A percentile compares a stretch with the other conserved stretches of the same genome.
These are phyloP conservation scores for Tylopilus plumbeoviolaceoides DNA, from an alignment of 768 basidiomycete species.

Conservation along the genomic window DNA sequence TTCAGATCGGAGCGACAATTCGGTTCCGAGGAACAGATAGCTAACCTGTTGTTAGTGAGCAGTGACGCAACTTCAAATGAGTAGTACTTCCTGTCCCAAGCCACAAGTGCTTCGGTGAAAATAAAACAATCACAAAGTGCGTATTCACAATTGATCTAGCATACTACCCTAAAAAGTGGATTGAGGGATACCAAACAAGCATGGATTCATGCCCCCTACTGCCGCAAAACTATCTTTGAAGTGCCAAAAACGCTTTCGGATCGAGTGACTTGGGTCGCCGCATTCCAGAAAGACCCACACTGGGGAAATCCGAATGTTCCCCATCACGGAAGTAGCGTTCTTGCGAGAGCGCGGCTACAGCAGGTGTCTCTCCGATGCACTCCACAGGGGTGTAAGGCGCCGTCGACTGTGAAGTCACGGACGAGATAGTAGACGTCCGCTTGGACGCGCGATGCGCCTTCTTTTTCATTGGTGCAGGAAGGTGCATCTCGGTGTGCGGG, in stretches of 20 bases:
- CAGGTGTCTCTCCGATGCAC: slow-evolving; percentile 27
- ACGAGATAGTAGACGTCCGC: slow-evolving; percentile 35
- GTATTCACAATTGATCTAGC: too few species aligned
- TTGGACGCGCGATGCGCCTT: slow-evolving; percentile 24
- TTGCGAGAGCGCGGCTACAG: slow-evolving; percentile 23
- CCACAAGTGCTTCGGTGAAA: too few species aligned
- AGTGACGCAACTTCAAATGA: too few species aligned
- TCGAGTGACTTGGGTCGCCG: slow-evolving; percentile 34
- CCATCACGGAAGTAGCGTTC: slow-evolving; percentile 31
- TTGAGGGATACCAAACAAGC: neutral
- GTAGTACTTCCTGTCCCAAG: too few species aligned
- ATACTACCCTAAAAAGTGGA: too few species aligned
- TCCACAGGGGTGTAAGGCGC: slow-evolving; percentile 36
- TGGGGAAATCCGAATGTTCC: slow-evolving; percentile 33
- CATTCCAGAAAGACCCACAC: slow-evolving; percentile 33
- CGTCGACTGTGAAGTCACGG: slow-evolving; percentile 43
- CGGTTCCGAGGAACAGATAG: too few species aligned
- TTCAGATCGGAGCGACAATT: too few species aligned
- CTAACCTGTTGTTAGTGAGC: too few species aligned
- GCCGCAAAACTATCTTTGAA: slow-evolving; percentile 6
- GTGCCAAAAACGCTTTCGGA: slow-evolving; percentile 39
- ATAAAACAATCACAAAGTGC: too few species aligned
- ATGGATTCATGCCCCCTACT: neutral
- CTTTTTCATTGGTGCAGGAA: slow-evolving; percentile 16
- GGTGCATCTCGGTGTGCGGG: slow-evolving; percentile 26